Percentiles rank a stretch among this genome's conserved stretches.
Evolutionary conservation across 1,284 basidiomycete species (phyloP).

Genomic region (Trametes pubescens): DNA sequence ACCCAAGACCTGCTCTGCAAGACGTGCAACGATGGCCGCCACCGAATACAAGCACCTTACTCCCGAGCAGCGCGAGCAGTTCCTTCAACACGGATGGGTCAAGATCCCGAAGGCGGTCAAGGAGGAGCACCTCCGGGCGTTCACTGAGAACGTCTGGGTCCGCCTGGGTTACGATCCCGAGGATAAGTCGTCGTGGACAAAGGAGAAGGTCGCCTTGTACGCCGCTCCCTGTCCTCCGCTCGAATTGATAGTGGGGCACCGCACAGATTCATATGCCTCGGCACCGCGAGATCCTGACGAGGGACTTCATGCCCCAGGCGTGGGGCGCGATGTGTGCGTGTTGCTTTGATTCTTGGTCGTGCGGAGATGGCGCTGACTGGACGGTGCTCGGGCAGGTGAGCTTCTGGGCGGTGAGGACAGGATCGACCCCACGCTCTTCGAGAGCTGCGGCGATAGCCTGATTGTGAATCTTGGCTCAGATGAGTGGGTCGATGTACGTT

Average conservation of each 20-base stretch:
- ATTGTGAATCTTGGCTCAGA: constrained; percentile 47
- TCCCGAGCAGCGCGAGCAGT: constrained; percentile 45
- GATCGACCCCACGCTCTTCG: constrained; percentile 43
- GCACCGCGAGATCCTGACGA: constrained; percentile 43
- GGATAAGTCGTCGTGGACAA: constrained; percentile 44
- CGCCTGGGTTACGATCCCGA: constrained; percentile 46
- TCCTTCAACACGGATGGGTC: constrained; percentile 47
- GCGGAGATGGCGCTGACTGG: neutral
- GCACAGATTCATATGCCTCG: constrained; percentile 46
- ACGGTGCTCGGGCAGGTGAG: constrained; percentile 35
- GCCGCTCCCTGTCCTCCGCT: neutral
- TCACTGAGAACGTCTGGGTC: constrained; percentile 47
- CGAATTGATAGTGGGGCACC: neutral
- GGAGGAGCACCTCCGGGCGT: constrained; percentile 40
- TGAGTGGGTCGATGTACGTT: constrained; percentile 41
- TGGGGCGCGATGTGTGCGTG: constrained; percentile 47
- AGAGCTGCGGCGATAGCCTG: constrained; percentile 46
- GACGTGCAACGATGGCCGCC: constrained; percentile 30
- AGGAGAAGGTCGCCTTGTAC: constrained; percentile 40
- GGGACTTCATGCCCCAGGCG: constrained; percentile 44
- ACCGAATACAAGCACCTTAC: constrained; percentile 39
- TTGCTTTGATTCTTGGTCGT: too few relatives aligned
- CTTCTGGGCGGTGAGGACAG: constrained; percentile 47
- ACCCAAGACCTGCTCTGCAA: neutral
- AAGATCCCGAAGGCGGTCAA: constrained; percentile 44